Base-by-base conservation (phyloP, 2,329 filamentous ascomycete species). In the Penicillium sp. region DNA sequence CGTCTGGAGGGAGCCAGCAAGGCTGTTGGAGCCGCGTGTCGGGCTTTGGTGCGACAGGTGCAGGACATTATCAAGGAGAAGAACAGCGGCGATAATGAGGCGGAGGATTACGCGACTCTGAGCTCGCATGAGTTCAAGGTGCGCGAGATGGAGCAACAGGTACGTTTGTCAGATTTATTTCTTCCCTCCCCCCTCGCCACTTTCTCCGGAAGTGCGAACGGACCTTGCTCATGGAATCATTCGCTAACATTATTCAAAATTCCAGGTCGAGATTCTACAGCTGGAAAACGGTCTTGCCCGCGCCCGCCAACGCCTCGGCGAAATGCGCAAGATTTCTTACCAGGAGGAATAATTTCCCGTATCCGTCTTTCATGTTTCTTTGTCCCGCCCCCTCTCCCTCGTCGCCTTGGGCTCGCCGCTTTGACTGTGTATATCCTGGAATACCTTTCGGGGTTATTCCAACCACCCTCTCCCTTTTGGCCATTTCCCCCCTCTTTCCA, bases 71-170 rank as follows among this genome's bases (percentile, higher is more conserved):
- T 99, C 73, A 88, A 89, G 69, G 88, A 95, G 74, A 86, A 90
- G 66, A 86, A 90, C 69, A 82, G 84, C 56, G 90, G 91, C 36
- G 90, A 93, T 29, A 79, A 78, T 13, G 91, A 96, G 48, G 80
- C 83, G 44, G 85, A 95, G 18, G 94, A 99, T 72, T 99, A 97
- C 74, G 80, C 83, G 36, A 90, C 91, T 77, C 78, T 99, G 40
- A 92, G 90, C 56, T 86, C 88, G 26, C 93, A 97, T 74, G 94
- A 99, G 77, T 97, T 99, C 81, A 99, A 99, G 82, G 91, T 97
- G 45, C 84, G 88, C 64, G 92, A 99, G 78, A 99, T 99, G 94
- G 94, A 99, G 78, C 94, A 99, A 71, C 94, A 99, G 89, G 92
- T 96, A 81, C 65, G 83, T 81, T 51, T 51, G 18, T 29, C 27